A percentile compares a stretch with the other conserved stretches of the same genome.
Evolutionary conservation across 2,329 filamentous ascomycete species (phyloP).

Genomic region (Colletotrichum endophyticum): DNA sequence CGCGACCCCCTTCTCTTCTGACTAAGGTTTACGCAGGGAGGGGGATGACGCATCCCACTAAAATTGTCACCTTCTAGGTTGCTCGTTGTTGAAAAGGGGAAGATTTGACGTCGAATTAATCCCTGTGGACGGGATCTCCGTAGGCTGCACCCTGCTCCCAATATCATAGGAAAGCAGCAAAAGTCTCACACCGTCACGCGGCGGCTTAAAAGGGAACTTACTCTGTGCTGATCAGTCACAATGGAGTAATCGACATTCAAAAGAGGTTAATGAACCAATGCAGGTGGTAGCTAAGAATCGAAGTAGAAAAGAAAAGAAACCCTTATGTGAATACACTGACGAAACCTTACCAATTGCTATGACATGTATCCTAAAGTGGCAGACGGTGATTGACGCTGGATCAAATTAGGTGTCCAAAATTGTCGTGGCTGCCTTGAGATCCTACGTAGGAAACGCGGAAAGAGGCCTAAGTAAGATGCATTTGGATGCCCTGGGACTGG

Average conservation of each 20-base stretch:
- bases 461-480: no score
- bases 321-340: neutral
- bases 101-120: neutral
- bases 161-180: neutral
- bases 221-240: neutral
- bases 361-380: neutral
- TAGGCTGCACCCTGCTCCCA: neutral
- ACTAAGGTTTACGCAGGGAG: neutral
- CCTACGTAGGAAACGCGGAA: no score
- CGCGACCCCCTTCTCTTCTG: neutral
- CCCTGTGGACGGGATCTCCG: neutral
- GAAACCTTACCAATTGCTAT: neutral
- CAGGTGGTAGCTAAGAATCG: neutral
- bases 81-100: neutral
- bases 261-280: neutral
- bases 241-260: neutral
- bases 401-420: neutral
- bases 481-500: no score
- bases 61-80: rapidly evolving
- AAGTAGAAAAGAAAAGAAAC: neutral
- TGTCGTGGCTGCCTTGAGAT: neutral
- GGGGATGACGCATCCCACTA: neutral
- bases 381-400: neutral
- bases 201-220: neutral
- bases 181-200: neutral